Evolutionary conservation across 495 filamentous ascomycete genomes (phyloP).

Genomic region (Letharia columbiana): DNA sequence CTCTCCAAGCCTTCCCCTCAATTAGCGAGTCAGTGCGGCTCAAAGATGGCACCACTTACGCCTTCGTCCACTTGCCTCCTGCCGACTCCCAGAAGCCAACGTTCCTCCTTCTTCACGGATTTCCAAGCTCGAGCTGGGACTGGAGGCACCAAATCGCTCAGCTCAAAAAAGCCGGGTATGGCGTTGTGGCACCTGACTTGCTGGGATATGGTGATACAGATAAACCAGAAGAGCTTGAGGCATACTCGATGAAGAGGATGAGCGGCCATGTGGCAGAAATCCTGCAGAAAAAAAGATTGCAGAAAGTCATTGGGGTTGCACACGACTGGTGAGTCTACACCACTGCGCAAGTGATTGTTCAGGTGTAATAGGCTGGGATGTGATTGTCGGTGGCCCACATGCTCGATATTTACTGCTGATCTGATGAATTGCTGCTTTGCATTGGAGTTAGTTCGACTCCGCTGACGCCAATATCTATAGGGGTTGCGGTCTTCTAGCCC

Average conservation of each 20-base stretch:
- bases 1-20: slow-evolving; percentile 1
- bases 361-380: too few relatives aligned
- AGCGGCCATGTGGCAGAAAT: slow-evolving; percentile 1
- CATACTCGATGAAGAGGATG: slow-evolving; percentile 29
- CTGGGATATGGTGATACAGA: slow-evolving; percentile 43
- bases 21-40: neutral
- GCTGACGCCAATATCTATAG: neutral
- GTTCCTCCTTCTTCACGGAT: slow-evolving; percentile 40
- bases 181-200: slow-evolving; percentile 40
- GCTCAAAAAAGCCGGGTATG: slow-evolving; percentile 34
- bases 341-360: slow-evolving; percentile 20
- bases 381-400: too few relatives aligned
- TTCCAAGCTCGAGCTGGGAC: slow-evolving; percentile 36
- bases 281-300: neutral
- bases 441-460: neutral
- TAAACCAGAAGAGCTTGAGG: slow-evolving; percentile 29
- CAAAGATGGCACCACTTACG: neutral
- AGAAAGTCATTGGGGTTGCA: slow-evolving; percentile 1
- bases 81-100: slow-evolving; percentile 22
- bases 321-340: slow-evolving; percentile 35
- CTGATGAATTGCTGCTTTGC: slow-evolving; percentile 12
- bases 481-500: slow-evolving; percentile 12
- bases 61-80: neutral
- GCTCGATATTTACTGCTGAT: too few relatives aligned
- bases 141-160: slow-evolving; percentile 37